phyloP scores from a whole-genome alignment of 2,329 filamentous ascomycete genomes.

The Chaetomium sp. region DNA sequence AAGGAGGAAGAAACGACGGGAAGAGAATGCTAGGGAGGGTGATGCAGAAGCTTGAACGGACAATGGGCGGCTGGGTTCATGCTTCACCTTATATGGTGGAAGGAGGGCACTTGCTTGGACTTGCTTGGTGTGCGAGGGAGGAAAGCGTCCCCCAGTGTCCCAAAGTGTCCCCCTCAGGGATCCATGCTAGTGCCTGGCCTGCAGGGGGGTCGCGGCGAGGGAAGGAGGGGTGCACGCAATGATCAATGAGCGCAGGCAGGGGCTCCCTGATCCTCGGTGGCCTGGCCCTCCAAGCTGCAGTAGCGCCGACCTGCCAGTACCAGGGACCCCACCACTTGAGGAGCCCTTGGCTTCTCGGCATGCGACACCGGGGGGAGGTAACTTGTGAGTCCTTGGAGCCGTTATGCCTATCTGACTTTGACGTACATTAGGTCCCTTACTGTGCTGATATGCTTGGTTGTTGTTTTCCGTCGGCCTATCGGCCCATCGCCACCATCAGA shows the following conservation, averaged over 20 bases:
- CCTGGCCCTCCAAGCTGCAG: not conserved
- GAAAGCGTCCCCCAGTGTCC: not conserved
- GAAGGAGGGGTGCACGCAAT: not conserved
- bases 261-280: not conserved
- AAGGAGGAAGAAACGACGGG: not conserved
- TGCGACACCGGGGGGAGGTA: not conserved
- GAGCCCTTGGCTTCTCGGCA: not conserved
- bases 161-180: no score
- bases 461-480: no score
- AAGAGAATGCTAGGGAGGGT: not conserved
- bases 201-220: not conserved
- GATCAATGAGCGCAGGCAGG: not conserved
- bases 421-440: no score
- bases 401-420: not conserved
- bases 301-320: not conserved
- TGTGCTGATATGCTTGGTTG: not conserved
- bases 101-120: not conserved
- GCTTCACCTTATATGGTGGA: not conserved
- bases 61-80: not conserved
- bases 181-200: not conserved
- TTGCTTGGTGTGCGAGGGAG: not conserved
- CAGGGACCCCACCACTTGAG: not conserved
- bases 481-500: no score
- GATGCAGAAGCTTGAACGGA: not conserved
- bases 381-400: not conserved